These are phyloP conservation scores for Baudoinia panamericana DNA, from an alignment of 495 filamentous ascomycete genomes.

Conservation along the genomic window DNA sequence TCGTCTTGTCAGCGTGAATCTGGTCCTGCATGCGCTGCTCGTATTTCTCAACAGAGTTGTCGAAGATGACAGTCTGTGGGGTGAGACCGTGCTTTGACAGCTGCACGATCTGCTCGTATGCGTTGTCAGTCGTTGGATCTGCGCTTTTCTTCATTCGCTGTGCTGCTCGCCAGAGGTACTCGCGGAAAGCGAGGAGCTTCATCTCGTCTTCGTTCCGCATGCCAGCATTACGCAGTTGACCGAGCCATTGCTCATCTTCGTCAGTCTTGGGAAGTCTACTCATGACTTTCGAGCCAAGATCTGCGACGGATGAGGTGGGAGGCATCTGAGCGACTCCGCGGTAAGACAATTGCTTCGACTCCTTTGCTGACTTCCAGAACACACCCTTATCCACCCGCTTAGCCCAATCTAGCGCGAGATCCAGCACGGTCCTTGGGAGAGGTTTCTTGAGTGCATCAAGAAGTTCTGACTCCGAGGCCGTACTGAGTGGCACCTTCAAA, in stretches of 20 bases:
- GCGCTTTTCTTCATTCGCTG: constrained; percentile 51
- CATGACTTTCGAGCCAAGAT: constrained; percentile 33
- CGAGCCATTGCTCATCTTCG: constrained; percentile 96
- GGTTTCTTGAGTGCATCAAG: constrained; percentile 78
- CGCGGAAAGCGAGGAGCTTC: constrained; percentile 72
- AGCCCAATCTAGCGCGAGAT: constrained; percentile 78
- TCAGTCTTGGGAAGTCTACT: constrained; percentile 57
- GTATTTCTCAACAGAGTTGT: constrained; percentile 44
- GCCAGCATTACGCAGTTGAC: constrained; percentile 65
- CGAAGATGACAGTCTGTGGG: constrained; percentile 83
- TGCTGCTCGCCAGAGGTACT: constrained; percentile 83
- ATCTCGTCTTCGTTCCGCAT: constrained; percentile 76
- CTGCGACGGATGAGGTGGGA: constrained; percentile 35
- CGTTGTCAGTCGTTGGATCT: constrained; percentile 26
- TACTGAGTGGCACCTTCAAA: constrained; percentile 50
- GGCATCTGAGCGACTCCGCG: constrained; percentile 20
- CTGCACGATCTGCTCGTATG: constrained; percentile 54
- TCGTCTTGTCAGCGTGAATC: constrained; percentile 24
- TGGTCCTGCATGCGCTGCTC: constrained; percentile 12
- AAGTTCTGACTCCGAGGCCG: constrained; percentile 57
- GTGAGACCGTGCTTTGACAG: constrained; percentile 59
- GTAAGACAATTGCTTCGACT: constrained; percentile 20
- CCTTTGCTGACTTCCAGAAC: constrained; percentile 65
- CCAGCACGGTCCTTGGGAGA: constrained; percentile 63
- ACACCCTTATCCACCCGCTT: constrained; percentile 60